Percentiles rank a stretch among this genome's conserved stretches.
Evolutionary conservation across 2,329 filamentous ascomycete genomes (phyloP).

Genomic region (Cephalotrichum gorgonifer): DNA sequence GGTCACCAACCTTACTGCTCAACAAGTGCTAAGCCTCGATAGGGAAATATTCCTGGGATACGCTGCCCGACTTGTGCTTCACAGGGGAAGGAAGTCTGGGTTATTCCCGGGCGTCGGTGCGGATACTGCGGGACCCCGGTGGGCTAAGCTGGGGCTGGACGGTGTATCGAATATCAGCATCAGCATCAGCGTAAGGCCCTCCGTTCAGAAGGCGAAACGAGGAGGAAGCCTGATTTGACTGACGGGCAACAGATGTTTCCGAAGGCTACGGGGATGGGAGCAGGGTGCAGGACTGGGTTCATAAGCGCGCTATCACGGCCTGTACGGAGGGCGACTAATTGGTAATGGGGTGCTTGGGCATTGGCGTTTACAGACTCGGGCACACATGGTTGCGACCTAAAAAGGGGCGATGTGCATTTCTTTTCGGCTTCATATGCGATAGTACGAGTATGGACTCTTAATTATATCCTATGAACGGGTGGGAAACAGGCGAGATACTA

Average conservation of each 20-base stretch:
- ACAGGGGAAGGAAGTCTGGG: slow-evolving; percentile 42
- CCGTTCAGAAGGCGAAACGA: neutral
- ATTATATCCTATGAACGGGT: neutral
- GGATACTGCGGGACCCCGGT: slow-evolving; percentile 38
- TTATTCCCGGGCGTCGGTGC: slow-evolving; percentile 41
- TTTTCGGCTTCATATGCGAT: neutral
- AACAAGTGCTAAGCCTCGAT: neutral
- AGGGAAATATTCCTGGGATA: slow-evolving; percentile 32
- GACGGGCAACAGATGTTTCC: neutral
- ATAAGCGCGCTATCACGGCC: neutral
- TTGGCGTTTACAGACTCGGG: neutral
- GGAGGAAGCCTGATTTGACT: too few species aligned
- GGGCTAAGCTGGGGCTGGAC: slow-evolving; percentile 13
- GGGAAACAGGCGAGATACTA: neutral
- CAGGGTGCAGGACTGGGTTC: neutral
- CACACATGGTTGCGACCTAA: neutral
- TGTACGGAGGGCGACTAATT: neutral
- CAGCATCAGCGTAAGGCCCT: neutral
- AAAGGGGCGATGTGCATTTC: neutral
- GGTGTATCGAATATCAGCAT: neutral
- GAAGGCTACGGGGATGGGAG: neutral
- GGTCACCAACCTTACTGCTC: neutral
- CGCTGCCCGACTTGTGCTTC: slow-evolving; percentile 39
- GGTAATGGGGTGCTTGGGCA: neutral
- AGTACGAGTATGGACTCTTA: too few species aligned